phyloP scores from a whole-genome alignment of 2,329 filamentous ascomycete genomes.

The Diaporthe helianthi region DNA sequence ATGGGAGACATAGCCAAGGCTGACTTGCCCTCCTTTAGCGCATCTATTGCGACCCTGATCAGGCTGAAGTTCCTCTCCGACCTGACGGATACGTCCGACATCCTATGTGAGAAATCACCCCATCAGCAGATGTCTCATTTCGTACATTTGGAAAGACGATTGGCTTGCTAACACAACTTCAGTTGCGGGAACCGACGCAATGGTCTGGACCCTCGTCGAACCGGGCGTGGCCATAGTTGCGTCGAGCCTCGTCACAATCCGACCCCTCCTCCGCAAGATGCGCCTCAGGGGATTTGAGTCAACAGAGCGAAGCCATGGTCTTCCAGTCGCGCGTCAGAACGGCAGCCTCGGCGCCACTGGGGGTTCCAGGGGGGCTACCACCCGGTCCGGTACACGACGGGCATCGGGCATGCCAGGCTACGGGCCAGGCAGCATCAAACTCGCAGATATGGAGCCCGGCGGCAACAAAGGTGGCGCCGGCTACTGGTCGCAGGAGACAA shows the following conservation, averaged over 20 bases:
- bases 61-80: conserved; percentile 56
- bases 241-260: conserved; percentile 61
- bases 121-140: background rate
- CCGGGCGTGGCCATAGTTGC: conserved; percentile 63
- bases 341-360: conserved; percentile 31
- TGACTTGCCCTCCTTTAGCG: conserved; percentile 43
- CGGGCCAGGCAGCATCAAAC: conserved; percentile 47
- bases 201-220: conserved; percentile 65
- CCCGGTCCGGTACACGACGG: background rate
- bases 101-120: conserved; percentile 52
- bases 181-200: conserved; percentile 58
- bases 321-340: conserved; percentile 42
- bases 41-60: conserved; percentile 61
- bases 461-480: background rate
- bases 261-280: conserved; percentile 59
- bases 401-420: conserved; percentile 43
- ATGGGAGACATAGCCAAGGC: background rate
- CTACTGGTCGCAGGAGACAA: conserved; percentile 18
- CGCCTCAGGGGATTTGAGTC: conserved; percentile 55
- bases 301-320: conserved; percentile 45
- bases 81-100: conserved; percentile 52
- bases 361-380: conserved; percentile 14
- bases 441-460: conserved; percentile 45
- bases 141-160: background rate
- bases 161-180: background rate